phyloP scores from a whole-genome alignment of 352 stramenopile species.

The Phytophthora pinifolia region DNA sequence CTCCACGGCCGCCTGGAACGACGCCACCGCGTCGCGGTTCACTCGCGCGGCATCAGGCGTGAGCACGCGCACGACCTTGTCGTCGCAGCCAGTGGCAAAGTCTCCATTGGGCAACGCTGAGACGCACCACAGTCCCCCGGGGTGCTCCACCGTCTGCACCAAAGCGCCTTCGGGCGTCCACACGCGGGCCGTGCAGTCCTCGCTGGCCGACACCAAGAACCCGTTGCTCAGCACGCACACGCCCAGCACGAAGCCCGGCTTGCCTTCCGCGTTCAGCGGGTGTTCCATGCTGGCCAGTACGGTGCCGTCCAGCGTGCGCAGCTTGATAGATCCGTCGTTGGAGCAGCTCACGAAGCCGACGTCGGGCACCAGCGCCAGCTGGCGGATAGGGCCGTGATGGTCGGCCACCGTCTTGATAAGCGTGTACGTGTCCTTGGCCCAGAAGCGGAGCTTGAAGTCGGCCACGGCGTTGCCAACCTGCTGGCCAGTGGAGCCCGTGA shows the following conservation, averaged over 20 bases:
- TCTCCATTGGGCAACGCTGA: conserved; percentile 77
- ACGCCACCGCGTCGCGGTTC: conserved; percentile 63
- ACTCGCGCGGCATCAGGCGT: conserved; percentile 67
- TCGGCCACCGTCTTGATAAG: conserved; percentile 61
- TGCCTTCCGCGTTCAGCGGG: conserved; percentile 80
- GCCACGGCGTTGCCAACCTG: conserved; percentile 78
- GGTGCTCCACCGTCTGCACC: conserved; percentile 84
- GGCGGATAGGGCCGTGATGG: conserved; percentile 70
- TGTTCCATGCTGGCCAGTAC: conserved; percentile 72
- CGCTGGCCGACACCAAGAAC: conserved; percentile 71
- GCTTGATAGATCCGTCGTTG: conserved; percentile 79
- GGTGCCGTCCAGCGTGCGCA: conserved; percentile 58
- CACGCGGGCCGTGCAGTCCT: conserved; percentile 82
- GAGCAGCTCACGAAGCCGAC: conserved; percentile 86
- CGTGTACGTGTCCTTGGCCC: conserved; percentile 45
- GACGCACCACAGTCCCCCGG: conserved; percentile 85
- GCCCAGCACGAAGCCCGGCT: conserved; percentile 80
- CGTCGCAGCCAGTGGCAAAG: conserved; percentile 94
- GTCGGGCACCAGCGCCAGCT: conserved; percentile 61
- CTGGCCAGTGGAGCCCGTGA: conserved; percentile 75
- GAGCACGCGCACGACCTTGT: conserved; percentile 93
- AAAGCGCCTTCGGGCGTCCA: conserved; percentile 58
- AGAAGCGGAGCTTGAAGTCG: conserved; percentile 82
- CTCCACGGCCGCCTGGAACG: conserved; percentile 65
- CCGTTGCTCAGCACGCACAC: conserved; percentile 59